Conservation (phyloP, 176 grass and related monocot genomes). For the Rhynchospora tenuis region DNA sequence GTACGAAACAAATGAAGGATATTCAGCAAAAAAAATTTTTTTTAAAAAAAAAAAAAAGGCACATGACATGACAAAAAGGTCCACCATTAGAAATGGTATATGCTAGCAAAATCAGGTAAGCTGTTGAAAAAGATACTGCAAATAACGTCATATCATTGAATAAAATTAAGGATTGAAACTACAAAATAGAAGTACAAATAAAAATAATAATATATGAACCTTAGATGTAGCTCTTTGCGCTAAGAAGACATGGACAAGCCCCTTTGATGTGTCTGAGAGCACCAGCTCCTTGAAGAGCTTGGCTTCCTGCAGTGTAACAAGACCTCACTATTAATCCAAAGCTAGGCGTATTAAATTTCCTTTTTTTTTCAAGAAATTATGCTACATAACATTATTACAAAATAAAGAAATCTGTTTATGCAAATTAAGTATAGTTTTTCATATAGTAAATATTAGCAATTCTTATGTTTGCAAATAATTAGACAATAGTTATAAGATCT, state of each 20-base stretch:
- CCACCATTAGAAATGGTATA: background rate
- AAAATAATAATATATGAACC: conserved; percentile 39
- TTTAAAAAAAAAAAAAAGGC: background rate
- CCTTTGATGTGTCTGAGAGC: conserved; percentile 58
- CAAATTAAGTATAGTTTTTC: background rate
- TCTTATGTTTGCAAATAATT: background rate
- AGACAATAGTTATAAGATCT: background rate
- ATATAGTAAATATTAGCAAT: background rate
- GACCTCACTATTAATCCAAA: background rate
- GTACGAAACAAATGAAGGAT: background rate
- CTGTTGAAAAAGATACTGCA: background rate
- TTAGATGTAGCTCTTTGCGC: conserved; percentile 79
- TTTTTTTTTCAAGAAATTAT: background rate
- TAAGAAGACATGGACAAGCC: conserved; percentile 89
- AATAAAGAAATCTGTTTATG: background rate
- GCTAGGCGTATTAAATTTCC: background rate
- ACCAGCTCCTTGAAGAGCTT: conserved; percentile 86
- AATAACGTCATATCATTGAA: background rate
- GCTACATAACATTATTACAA: background rate
- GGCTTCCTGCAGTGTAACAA: conserved; percentile 60
- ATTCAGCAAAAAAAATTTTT: background rate
- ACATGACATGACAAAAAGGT: background rate
- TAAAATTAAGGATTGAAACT: background rate
- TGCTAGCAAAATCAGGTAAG: background rate
- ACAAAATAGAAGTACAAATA: background rate